Evolutionary conservation across 805 yeast species (phyloP).

Genomic region (Cyberlindnera mycetangii): DNA sequence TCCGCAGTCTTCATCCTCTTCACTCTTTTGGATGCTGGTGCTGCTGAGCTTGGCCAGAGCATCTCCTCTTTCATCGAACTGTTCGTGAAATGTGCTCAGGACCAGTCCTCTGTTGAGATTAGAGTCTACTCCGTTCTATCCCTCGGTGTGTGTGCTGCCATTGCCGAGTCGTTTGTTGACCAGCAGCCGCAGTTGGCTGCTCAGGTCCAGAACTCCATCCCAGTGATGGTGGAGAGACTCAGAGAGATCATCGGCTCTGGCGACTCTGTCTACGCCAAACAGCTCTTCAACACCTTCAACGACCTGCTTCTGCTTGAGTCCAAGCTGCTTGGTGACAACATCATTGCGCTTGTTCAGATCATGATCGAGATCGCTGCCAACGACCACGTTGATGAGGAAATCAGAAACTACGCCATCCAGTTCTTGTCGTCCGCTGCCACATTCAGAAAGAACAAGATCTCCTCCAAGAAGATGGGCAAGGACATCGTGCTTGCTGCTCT

Average conservation of each 20-base stretch:
- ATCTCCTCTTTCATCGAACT: conserved; percentile 67
- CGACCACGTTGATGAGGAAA: conserved; percentile 69
- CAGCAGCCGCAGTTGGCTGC: conserved; percentile 44
- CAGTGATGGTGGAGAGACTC: conserved; percentile 78
- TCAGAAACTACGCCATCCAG: conserved; percentile 78
- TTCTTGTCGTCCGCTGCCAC: conserved; percentile 77
- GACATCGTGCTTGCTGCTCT: conserved; percentile 70
- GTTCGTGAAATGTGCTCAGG: conserved; percentile 63
- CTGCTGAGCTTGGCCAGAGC: conserved; percentile 55
- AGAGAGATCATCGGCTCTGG: conserved; percentile 66
- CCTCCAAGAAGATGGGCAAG: conserved; percentile 81
- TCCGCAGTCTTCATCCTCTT: conserved; percentile 77
- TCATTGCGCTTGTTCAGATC: conserved; percentile 65
- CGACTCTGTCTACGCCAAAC: conserved; percentile 69
- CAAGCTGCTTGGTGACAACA: conserved; percentile 71
- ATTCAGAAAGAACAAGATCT: conserved; percentile 76
- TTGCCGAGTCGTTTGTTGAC: conserved; percentile 58
- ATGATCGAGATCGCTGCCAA: conserved; percentile 74
- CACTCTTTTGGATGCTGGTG: conserved; percentile 71
- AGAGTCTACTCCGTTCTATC: conserved; percentile 83
- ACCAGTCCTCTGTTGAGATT: conserved; percentile 60
- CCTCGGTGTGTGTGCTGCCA: conserved; percentile 61
- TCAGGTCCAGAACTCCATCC: conserved; percentile 64
- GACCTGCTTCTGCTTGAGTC: conserved; percentile 74
- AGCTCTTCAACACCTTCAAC: conserved; percentile 81